Conservation (phyloP, 2,329 filamentous ascomycete species). For the Bipolaris cookei region DNA sequence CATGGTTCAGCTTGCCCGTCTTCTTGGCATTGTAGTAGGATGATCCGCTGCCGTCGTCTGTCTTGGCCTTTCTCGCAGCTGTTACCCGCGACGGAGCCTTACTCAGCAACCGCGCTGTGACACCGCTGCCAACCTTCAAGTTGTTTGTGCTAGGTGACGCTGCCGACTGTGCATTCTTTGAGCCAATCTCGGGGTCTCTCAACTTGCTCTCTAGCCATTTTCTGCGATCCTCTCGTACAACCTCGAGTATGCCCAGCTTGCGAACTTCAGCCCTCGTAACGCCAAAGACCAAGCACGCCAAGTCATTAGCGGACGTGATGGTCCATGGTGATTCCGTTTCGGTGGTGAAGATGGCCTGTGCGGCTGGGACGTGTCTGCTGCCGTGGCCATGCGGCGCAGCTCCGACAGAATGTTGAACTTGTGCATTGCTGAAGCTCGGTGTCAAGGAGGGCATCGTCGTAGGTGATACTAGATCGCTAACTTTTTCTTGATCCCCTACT, state of each 20-base stretch:
- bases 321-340: conserved; percentile 90
- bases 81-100: conserved; percentile 71
- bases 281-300: conserved; percentile 98
- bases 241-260: conserved; percentile 92
- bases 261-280: conserved; percentile 95
- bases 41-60: conserved; percentile 64
- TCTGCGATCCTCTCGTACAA: conserved; percentile 87
- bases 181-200: conserved; percentile 64
- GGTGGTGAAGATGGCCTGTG: conserved; percentile 98
- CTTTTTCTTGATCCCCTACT: conserved; percentile 56
- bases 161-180: conserved; percentile 46
- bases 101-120: conserved; percentile 86
- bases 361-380: conserved; percentile 86
- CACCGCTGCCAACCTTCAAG: conserved; percentile 75
- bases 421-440: conserved; percentile 39
- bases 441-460: conserved; percentile 52
- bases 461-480: conserved; percentile 55
- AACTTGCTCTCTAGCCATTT: conserved; percentile 90
- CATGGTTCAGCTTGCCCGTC: conserved; percentile 66
- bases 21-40: conserved; percentile 57
- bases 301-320: conserved; percentile 92
- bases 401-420: conserved; percentile 47
- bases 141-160: conserved; percentile 50
- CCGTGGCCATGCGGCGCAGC: conserved; percentile 77
- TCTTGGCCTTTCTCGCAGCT: conserved; percentile 67